Evolutionary conservation across 768 basidiomycete genomes (phyloP), one percentile per base, ranked within the genome.

Genomic region (Leccinum aurantiacum): DNA sequence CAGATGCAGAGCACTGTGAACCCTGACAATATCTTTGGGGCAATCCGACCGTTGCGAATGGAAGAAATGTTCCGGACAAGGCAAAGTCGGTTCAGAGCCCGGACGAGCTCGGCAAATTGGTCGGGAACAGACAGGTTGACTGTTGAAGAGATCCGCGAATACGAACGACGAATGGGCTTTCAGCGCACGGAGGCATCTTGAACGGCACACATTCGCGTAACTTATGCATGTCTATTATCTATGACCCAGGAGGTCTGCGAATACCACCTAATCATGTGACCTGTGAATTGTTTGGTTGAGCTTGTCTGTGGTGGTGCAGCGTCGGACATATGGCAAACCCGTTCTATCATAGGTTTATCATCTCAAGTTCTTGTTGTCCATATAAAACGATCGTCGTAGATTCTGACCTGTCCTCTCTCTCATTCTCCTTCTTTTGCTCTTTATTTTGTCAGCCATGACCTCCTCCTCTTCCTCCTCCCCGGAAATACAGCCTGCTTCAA

Each of bases 91-190:
- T 97, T 97, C 79, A 81, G 95, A 59, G 89, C 91, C 7, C 82
- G 96, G 51, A 92, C 93, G 9, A 95, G 93, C 68, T 95, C 93
- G 11, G 96, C 96, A 35, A 97, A 97, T 71, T 98, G 96, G 96
- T 83, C 86, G 6, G 93, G 93, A n/a, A 76, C 88, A n/a, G 96
- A 98, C 76, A 81, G 86, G 25, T 76, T 98, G 66, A 95, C 93
- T 15, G 73, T 79, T 24, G 86, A 89, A 63, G 96, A 98, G 75
- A 88, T 95, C 75, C 77, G 80, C 59, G 91, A 93, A 63, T 98
- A 98, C 71, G 93, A 89, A 5, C 82, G 82, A 67, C 81, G 91
- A 59, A 98, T 98, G 96, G 95, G 95, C 7, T 98, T 85, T 74
- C 82, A 78, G 66, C 67, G 71, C 71, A 62, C 60, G 22, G 56